Percentiles rank a stretch among this genome's conserved stretches.
Evolutionary conservation across 2,329 filamentous ascomycete genomes (phyloP).

Genomic region (Hypoxylon sp.): DNA sequence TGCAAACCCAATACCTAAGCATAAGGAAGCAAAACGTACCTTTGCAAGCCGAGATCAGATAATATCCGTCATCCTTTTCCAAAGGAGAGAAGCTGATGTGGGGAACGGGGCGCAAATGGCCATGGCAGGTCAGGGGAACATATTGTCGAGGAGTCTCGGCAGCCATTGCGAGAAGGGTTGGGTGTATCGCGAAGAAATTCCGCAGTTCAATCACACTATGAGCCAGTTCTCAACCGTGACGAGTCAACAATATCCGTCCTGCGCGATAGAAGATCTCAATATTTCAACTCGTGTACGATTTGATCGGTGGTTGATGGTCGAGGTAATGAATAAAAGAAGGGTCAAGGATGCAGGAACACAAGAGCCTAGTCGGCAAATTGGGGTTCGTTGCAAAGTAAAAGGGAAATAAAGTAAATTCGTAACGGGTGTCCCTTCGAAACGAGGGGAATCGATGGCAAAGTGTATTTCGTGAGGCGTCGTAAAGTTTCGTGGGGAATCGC

Average conservation of each 20-base stretch:
- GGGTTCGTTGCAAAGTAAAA: background rate
- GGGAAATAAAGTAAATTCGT: background rate
- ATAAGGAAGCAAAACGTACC: slow-evolving; percentile 59
- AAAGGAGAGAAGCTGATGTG: slow-evolving; percentile 90
- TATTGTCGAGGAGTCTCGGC: slow-evolving; percentile 62
- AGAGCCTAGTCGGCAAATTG: background rate
- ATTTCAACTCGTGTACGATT: slow-evolving; percentile 2
- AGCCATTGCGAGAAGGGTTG: slow-evolving; percentile 35
- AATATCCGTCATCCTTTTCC: slow-evolving; percentile 86
- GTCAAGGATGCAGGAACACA: background rate
- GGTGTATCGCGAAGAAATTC: slow-evolving; percentile 3
- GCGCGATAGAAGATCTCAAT: background rate
- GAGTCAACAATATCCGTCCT: background rate
- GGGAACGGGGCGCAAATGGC: slow-evolving; percentile 90
- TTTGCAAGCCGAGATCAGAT: slow-evolving; percentile 94
- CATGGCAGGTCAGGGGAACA: slow-evolving; percentile 92
- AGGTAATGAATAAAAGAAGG: too few relatives aligned
- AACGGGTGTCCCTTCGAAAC: background rate
- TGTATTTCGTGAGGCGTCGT: too few relatives aligned
- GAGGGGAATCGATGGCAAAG: slow-evolving; percentile 2
- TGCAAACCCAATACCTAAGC: background rate
- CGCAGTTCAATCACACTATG: background rate
- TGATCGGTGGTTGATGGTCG: background rate
- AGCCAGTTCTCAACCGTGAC: slow-evolving; percentile 19
- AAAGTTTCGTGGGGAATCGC: slow-evolving; percentile 9